Evolutionary conservation across 163 green algal species (phyloP).

Genomic region (Chloromonas sp.): DNA sequence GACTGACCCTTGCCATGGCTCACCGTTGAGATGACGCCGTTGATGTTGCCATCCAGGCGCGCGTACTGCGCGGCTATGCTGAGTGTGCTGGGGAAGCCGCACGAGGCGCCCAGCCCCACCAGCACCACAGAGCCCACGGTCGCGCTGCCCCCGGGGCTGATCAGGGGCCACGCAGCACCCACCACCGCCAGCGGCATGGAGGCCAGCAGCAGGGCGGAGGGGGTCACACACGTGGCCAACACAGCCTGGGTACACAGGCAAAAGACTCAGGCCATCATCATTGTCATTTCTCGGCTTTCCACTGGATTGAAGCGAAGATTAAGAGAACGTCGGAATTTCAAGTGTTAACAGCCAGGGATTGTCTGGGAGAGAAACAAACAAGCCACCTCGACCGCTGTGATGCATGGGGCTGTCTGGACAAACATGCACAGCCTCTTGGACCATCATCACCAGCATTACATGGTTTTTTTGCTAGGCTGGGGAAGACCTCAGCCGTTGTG

Average conservation of each 20-base stretch:
- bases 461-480: too few relatives aligned
- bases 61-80: constrained; percentile 20
- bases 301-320: too few relatives aligned
- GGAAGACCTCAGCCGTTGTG: too few relatives aligned
- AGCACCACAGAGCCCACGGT: constrained; percentile 10
- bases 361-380: too few relatives aligned
- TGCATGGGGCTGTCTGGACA: too few relatives aligned
- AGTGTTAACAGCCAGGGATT: too few relatives aligned
- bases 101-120: constrained; percentile 22
- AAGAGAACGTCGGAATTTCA: too few relatives aligned
- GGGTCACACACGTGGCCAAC: constrained; percentile 1
- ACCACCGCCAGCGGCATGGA: constrained; percentile 15
- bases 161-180: constrained; percentile 1
- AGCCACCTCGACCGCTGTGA: too few relatives aligned
- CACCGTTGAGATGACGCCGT: constrained; percentile 15
- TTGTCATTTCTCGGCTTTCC: too few relatives aligned
- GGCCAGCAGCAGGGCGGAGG: not conserved
- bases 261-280: too few relatives aligned
- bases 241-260: not conserved
- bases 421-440: too few relatives aligned
- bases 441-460: too few relatives aligned
- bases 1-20: not conserved
- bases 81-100: constrained; percentile 26
- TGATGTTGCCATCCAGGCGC: constrained; percentile 29
- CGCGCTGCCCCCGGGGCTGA: not conserved